These are phyloP conservation scores for Blastocystis sp. DNA, from an alignment of 352 stramenopile species.

Conservation along the genomic window DNA sequence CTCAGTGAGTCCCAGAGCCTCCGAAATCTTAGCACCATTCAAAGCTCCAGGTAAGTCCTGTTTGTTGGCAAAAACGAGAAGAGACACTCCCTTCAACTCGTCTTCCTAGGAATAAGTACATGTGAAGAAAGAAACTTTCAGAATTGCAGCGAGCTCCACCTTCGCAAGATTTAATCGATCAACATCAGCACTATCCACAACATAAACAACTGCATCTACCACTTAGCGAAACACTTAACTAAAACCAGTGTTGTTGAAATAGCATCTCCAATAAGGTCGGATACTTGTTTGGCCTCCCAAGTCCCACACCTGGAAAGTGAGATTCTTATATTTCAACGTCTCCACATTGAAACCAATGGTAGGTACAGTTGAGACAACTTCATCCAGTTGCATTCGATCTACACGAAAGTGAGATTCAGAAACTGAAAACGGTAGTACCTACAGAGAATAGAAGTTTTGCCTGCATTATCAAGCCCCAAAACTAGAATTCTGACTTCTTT, in stretches of 20 bases:
- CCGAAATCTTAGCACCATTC: constrained; percentile 80
- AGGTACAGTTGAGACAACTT: constrained; percentile 95
- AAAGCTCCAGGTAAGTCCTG: constrained; percentile 69
- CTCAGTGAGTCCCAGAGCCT: constrained; percentile 90
- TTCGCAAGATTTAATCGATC: constrained; percentile 91
- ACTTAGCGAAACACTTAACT: not conserved
- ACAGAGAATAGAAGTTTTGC: constrained; percentile 99
- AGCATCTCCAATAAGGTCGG: constrained; percentile 97
- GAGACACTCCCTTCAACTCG: constrained; percentile 93
- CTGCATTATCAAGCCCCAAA: constrained; percentile 95
- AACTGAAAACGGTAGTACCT: not conserved
- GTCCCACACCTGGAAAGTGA: constrained; percentile 89
- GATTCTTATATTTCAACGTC: constrained; percentile 79
- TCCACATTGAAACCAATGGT: constrained; percentile 95
- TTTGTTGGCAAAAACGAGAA: constrained; percentile 99
- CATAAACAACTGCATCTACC: constrained; percentile 70
- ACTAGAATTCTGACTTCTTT: constrained; percentile 99
- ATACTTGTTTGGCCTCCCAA: constrained; percentile 98
- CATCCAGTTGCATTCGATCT: constrained; percentile 68
- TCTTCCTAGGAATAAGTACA: constrained; percentile 77
- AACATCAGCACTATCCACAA: constrained; percentile 84
- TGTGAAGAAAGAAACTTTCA: constrained; percentile 14
- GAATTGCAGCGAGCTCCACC: constrained; percentile 74
- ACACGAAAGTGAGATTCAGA: not conserved
- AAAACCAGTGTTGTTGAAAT: constrained; percentile 90